Evolutionary conservation across 208 protist species (phyloP).

Genomic region (Naegleria gruberi): DNA sequence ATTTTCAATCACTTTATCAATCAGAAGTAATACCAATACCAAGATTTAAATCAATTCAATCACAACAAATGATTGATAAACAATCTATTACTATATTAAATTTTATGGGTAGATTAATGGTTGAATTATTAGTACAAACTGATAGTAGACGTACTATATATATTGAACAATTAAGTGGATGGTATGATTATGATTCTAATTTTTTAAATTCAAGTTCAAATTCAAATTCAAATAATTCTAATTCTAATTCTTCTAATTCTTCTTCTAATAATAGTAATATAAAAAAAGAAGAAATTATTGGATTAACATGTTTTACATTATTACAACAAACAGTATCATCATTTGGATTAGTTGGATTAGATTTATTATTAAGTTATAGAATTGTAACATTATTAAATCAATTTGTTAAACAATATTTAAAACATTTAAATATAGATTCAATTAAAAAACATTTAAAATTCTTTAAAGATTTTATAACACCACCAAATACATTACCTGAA

Average conservation of each 20-base stretch:
- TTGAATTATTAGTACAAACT: conserved; percentile 74
- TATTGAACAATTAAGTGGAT: conserved; percentile 63
- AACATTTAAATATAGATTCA: not conserved
- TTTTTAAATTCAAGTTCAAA: not conserved
- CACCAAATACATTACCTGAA: conserved; percentile 4
- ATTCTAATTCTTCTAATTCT: too few relatives aligned
- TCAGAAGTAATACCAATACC: conserved; percentile 82
- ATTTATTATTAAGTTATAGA: not conserved
- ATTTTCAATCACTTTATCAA: conserved; percentile 75
- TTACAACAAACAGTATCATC: conserved; percentile 66
- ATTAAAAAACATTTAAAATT: not conserved
- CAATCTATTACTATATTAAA: conserved; percentile 24
- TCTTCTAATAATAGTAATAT: too few relatives aligned
- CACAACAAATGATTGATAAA: conserved; percentile 37
- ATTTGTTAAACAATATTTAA: not conserved
- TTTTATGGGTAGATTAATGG: conserved; percentile 79
- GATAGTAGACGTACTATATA: conserved; percentile 63
- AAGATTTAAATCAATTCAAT: conserved; percentile 53
- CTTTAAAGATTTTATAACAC: conserved; percentile 36
- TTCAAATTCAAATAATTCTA: not conserved
- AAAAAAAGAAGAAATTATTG: conserved; percentile 56
- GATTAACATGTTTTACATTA: conserved; percentile 66
- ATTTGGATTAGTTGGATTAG: conserved; percentile 51
- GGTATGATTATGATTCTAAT: conserved; percentile 52
- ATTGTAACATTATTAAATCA: not conserved